These are phyloP conservation scores for Penicillium sp. DNA, from an alignment of 2,329 filamentous ascomycete genomes.

Conservation along the genomic window DNA sequence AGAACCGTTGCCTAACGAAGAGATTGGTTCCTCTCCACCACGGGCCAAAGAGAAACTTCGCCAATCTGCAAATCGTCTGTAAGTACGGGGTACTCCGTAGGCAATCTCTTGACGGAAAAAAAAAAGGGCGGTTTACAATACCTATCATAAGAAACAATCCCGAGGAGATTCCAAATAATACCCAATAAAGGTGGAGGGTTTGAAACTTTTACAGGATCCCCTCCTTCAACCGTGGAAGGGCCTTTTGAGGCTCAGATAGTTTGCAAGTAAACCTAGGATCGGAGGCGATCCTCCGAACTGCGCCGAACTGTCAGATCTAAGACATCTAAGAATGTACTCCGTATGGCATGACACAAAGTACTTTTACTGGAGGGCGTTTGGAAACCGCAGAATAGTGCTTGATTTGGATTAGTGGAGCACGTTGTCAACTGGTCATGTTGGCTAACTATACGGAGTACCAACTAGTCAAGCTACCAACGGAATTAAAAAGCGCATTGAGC, in stretches of 20 bases:
- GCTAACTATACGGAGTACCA: not conserved
- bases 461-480: not conserved
- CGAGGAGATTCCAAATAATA: not conserved
- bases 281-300: conserved; percentile 5
- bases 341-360: not conserved
- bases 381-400: not conserved
- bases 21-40: conserved; percentile 8
- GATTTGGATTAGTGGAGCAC: not conserved
- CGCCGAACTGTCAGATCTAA: conserved; percentile 5
- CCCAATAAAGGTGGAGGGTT: not conserved
- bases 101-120: not conserved
- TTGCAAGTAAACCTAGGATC: conserved; percentile 4
- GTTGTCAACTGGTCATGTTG: not conserved
- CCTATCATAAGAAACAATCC: not conserved
- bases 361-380: not conserved
- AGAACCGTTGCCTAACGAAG: not conserved
- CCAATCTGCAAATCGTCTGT: not conserved
- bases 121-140: not conserved
- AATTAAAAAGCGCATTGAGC: not conserved
- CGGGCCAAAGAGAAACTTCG: not conserved
- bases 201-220: not conserved
- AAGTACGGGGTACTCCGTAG: not conserved
- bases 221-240: conserved; percentile 1
- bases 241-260: not conserved
- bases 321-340: not conserved